Conservation (phyloP, 352 stramenopile species). For the Pythium dissimile region DNA sequence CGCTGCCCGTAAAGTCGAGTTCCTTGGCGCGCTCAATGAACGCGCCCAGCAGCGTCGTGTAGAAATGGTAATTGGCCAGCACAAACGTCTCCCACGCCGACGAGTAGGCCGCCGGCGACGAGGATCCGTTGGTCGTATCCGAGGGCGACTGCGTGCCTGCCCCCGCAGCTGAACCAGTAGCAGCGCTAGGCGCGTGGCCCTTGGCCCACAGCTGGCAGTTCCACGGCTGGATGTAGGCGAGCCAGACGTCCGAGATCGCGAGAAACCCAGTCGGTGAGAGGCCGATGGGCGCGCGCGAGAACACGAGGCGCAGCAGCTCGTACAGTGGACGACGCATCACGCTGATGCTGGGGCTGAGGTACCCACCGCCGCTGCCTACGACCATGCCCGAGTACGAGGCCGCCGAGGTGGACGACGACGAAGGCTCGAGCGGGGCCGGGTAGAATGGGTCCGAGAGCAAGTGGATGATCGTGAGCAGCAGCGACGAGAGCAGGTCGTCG, state of each 20-base stretch:
- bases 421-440: slow-evolving; percentile 40
- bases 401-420: slow-evolving; percentile 5
- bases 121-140: background rate
- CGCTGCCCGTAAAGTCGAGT: slow-evolving; percentile 66
- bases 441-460: slow-evolving; percentile 82
- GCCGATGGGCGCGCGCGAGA: slow-evolving; percentile 74
- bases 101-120: slow-evolving; percentile 32
- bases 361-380: slow-evolving; percentile 44
- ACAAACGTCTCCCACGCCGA: slow-evolving; percentile 74
- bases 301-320: slow-evolving; percentile 81
- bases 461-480: slow-evolving; percentile 81
- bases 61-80: slow-evolving; percentile 88
- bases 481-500: slow-evolving; percentile 76
- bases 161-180: background rate
- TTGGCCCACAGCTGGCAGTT: slow-evolving; percentile 63
- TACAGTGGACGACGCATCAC: slow-evolving; percentile 74
- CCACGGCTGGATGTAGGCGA: slow-evolving; percentile 86
- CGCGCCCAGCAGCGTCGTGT: slow-evolving; percentile 71
- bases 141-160: slow-evolving; percentile 3
- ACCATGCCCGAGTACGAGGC: slow-evolving; percentile 24
- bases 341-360: slow-evolving; percentile 69
- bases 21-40: slow-evolving; percentile 84
- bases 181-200: slow-evolving; percentile 1
- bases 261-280: slow-evolving; percentile 77
- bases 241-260: slow-evolving; percentile 81